Conservation (phyloP, 441 rosid species). For the Pelargonium citronellum region DNA sequence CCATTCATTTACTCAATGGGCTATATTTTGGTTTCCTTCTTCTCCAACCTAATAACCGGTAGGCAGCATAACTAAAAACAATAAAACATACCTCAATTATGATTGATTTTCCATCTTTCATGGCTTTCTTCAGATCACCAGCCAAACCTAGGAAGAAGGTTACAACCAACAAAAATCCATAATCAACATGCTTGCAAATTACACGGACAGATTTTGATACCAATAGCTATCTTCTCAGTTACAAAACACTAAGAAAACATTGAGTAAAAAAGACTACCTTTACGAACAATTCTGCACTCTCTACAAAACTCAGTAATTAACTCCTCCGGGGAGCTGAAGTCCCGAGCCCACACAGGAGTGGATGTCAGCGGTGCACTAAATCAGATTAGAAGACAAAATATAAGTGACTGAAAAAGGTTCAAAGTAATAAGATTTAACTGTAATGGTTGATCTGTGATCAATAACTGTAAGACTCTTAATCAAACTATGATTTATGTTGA, state of each 20-base stretch:
- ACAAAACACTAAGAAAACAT: neutral
- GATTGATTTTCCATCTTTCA: conserved; percentile 99
- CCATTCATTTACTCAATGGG: too few species aligned
- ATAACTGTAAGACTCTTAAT: too few species aligned
- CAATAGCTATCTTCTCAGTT: neutral
- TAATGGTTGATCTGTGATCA: neutral
- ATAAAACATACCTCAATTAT: conserved; percentile 91
- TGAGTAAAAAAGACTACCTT: conserved; percentile 42
- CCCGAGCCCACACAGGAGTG: conserved; percentile 90
- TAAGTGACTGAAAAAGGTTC: neutral
- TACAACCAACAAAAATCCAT: conserved; percentile 14
- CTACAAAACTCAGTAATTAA: conserved; percentile 86
- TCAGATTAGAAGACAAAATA: conserved; percentile 13
- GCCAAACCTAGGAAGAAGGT: conserved; percentile 63
- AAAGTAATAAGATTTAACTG: neutral
- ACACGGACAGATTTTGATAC: neutral
- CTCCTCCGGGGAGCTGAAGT: conserved; percentile 77
- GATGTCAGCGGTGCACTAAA: conserved; percentile 85
- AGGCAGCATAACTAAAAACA: neutral
- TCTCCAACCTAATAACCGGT: too few species aligned
- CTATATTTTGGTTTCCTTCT: too few species aligned
- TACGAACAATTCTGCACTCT: conserved; percentile 98
- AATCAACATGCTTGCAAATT: conserved; percentile 12
- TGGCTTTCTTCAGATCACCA: conserved; percentile 97
- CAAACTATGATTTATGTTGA: too few species aligned